Evolutionary conservation across 75 land plant species (phyloP), one percentile per base, ranked within the genome.

Genomic region (Picea sitchensis): DNA sequence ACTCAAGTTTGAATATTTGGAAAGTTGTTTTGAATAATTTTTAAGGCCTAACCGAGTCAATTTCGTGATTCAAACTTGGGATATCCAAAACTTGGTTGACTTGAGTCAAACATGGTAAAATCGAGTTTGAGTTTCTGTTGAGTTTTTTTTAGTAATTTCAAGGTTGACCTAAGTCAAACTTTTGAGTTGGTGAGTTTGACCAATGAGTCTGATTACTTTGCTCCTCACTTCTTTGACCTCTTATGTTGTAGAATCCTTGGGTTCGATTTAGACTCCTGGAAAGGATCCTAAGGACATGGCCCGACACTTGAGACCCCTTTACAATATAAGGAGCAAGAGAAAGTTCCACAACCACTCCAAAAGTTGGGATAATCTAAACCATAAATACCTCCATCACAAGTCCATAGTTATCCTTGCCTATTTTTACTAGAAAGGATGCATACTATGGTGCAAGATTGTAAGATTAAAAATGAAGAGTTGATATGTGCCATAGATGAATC

Each of bases 271-370:
- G 92, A 85, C 61, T 80, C 62, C 18, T 92, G 76, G 18, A 77
- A 32, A 93, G 87, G 14, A 91, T 89, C 14, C 65, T 44, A 61
- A 91, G 91, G 21, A 93, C 87, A 21, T 93, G 83, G 0, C 81
- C 85, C 18, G 91, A 76, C 18, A 84, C 93, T 86, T 88, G 82
- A 21, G 85, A 75, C 2, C 91, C 90, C 86, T 86, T 87, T 2
- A 92, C 80, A 32, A 94, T 80, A 74, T 90, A 91, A 23, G 97
- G 91, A 59, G 95, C 83, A 57, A 92, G 86, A 63, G 91, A 86
- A 2, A 92, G 81, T 6, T 94, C 89, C 77, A 92, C 97, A 9
- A 93, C 95, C 20, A 94, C 83, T 75, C 90, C 78, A 23, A 89
- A 82, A 11, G 97, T 90, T 12, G 95, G 87, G 30, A 94, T 79